Evolutionary conservation across 192 early-diverging fungal species (phyloP), one percentile per base, ranked within the genome.

Genomic region (Chytriomyces confervae): DNA sequence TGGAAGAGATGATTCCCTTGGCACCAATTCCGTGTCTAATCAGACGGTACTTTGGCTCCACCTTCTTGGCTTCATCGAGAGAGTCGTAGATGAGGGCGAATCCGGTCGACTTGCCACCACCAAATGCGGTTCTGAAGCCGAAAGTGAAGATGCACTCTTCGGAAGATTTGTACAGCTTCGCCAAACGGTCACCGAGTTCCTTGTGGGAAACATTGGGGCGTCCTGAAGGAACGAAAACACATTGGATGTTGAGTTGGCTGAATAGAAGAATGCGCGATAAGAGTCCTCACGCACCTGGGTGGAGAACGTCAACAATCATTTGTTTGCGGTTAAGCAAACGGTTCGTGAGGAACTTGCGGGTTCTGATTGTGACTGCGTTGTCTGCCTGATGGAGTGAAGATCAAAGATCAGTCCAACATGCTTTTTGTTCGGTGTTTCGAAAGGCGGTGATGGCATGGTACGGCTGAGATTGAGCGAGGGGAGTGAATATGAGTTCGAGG

Each of bases 301-400:
- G 97, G 79, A 96, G 86, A 80, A 99, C 89, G 84, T 99, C 97
- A 50, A 99, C 88, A 61, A 99, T 92, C 91, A 97, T 95, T 91
- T 98, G 97, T 91, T 93, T 96, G 83, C 97, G 92, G 86, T 94
- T 91, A 67, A 98, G 94, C 80, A 99, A 90, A 81, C 94, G 94
- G 95, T 99, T 99, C 79, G 96, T 97, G 80, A 99, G 89, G 92
- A 98, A 99, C 92, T 99, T 97, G 89, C 96, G 93, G 82, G 97
- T 98, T 82, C 97, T 90, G 88, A 98, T 92, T 84, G 96, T 98
- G 89, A 95, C 94, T 61, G 80, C 75, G 79, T 63, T 72, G 77
- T 84, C 83, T 61, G 83, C 76, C 83, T 84, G 76, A 29, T 16
- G 67, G 53, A 18, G 20, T 57, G 13, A 13, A 20, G 53, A 57